A percentile compares a stretch with the other conserved stretches of the same genome.
phyloP scores from a whole-genome alignment of 2,329 filamentous ascomycete genomes.

The Aspergillus costaricaensis region DNA sequence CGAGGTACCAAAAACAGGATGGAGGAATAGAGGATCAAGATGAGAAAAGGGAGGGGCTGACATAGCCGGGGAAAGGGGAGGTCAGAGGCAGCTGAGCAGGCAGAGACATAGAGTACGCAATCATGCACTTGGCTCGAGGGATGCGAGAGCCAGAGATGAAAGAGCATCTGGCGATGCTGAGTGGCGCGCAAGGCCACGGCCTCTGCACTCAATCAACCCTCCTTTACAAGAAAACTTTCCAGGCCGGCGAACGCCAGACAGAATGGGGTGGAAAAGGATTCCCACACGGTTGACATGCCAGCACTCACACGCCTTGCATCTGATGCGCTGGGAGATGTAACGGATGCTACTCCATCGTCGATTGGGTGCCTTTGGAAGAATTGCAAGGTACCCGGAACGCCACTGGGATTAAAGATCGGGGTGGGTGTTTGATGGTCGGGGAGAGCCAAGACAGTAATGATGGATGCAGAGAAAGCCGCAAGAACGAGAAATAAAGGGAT shows the following conservation, averaged over 20 bases:
- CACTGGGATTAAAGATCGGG: not conserved
- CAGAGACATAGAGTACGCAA: slow-evolving; percentile 4
- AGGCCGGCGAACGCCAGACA: not conserved
- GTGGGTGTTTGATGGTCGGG: not conserved
- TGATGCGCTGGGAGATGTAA: not conserved
- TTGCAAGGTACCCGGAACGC: not conserved
- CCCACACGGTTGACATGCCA: not conserved
- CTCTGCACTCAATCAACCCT: not conserved
- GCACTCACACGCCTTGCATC: slow-evolving; percentile 3
- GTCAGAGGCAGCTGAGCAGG: not conserved
- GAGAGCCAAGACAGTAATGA: not conserved
- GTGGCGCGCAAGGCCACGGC: not conserved
- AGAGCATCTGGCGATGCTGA: not conserved
- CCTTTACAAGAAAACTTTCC: not conserved
- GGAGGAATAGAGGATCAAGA: not conserved
- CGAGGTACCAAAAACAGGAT: not conserved
- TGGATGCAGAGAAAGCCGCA: not conserved
- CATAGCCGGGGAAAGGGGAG: not conserved
- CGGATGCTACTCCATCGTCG: not conserved
- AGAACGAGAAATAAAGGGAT: not conserved
- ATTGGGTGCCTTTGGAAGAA: not conserved
- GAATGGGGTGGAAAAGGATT: not conserved
- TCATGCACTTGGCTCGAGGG: slow-evolving; percentile 3
- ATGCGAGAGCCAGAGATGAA: not conserved
- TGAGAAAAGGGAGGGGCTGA: not conserved